Conservation (phyloP, 1,284 basidiomycete genomes). For the Leccinum griseonigrum region DNA sequence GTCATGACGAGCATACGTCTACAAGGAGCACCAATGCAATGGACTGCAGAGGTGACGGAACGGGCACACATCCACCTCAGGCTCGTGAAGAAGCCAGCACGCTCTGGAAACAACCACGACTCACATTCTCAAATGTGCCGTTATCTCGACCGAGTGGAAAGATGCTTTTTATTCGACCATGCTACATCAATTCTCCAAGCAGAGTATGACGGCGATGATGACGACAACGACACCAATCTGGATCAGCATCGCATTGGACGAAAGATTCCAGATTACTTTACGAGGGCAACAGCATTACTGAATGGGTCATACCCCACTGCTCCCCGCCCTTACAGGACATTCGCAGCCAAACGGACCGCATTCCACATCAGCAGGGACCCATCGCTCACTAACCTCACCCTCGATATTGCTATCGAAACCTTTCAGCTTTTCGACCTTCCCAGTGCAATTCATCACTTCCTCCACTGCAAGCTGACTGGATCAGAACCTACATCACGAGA, state of each 20-base stretch:
- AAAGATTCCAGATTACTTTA: background rate
- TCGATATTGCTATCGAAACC: background rate
- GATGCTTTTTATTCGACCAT: background rate
- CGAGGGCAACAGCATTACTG: background rate
- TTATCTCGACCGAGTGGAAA: background rate
- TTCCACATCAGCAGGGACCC: background rate
- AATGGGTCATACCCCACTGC: background rate
- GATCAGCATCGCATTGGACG: no score
- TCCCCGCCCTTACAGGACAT: background rate
- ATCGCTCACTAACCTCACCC: background rate
- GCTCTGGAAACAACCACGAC: background rate
- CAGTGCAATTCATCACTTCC: background rate
- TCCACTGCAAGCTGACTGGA: no score
- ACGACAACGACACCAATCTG: background rate
- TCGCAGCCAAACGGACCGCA: background rate
- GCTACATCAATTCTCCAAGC: background rate
- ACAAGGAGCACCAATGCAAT: background rate
- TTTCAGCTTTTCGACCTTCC: background rate
- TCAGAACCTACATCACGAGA: no score
- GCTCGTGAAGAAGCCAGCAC: background rate
- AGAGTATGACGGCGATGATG: background rate
- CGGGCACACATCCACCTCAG: background rate
- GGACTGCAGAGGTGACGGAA: background rate
- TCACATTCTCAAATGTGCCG: background rate
- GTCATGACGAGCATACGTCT: background rate